These are phyloP conservation scores for Endogone sp. DNA, from an alignment of 192 early-diverging fungal species.

Conservation along the genomic window DNA sequence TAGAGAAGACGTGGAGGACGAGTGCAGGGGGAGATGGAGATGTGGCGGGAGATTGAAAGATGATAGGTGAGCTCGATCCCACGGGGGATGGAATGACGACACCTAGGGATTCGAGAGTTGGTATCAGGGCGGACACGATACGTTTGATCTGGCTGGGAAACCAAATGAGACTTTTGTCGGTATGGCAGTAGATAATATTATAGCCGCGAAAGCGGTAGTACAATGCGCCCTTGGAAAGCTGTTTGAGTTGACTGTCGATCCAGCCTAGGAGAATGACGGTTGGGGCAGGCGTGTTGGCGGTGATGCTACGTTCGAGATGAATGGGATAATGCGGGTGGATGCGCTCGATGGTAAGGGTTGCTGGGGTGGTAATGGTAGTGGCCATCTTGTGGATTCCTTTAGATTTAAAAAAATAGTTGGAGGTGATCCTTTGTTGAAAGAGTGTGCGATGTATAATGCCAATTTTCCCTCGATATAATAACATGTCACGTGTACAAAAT, in stretches of 20 bases:
- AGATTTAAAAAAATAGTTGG: no score
- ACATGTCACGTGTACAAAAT: no score
- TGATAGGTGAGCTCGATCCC: no score
- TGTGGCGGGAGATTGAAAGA: background rate
- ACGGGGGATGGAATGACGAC: background rate
- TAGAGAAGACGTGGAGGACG: conserved; percentile 1
- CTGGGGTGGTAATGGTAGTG: no score
- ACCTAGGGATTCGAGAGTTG: background rate
- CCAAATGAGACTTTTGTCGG: background rate
- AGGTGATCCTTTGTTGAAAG: no score
- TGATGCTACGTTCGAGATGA: background rate
- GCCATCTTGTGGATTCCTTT: no score
- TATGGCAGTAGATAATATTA: background rate
- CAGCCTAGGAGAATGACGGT: background rate
- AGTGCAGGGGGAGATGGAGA: background rate
- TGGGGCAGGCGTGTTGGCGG: no score
- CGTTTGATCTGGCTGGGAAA: background rate
- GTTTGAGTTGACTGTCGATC: background rate
- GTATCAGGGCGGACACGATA: background rate
- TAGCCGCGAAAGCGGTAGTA: background rate
- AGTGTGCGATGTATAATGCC: no score
- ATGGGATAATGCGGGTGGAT: background rate
- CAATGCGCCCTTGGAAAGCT: background rate
- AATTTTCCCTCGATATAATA: no score
- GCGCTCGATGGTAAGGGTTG: background rate